phyloP scores from a whole-genome alignment of 2,329 filamentous ascomycete species.

The Botrytis medusae region DNA sequence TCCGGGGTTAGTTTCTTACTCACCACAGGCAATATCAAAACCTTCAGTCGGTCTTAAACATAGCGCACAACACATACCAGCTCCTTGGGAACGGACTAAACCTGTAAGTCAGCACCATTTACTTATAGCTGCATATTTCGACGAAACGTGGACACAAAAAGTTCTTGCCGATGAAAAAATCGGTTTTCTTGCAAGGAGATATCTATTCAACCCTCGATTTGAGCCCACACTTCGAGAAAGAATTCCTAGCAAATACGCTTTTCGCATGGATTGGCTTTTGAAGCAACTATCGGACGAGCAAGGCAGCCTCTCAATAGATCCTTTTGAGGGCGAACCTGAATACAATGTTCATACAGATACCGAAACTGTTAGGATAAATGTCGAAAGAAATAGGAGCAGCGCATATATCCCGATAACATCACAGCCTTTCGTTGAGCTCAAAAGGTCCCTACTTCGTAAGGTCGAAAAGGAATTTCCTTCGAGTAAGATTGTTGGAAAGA shows the following conservation, averaged over 20 bases:
- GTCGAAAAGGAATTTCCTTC: neutral
- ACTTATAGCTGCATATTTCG: conserved; percentile 13
- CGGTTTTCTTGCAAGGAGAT: neutral
- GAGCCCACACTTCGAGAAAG: conserved; percentile 7
- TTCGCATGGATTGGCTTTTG: conserved; percentile 11
- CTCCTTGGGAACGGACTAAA: conserved; percentile 1
- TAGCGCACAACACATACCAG: neutral
- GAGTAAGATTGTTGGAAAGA: conserved; percentile 3
- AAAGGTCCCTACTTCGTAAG: conserved; percentile 3
- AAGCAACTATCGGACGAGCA: neutral
- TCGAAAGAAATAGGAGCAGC: neutral
- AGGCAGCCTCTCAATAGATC: neutral
- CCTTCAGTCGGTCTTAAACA: neutral
- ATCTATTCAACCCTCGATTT: conserved; percentile 11
- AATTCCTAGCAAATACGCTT: conserved; percentile 2
- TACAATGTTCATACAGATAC: neutral
- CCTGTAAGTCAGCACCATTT: neutral
- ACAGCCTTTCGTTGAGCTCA: conserved; percentile 6
- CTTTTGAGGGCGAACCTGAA: neutral
- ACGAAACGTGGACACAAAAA: conserved; percentile 11
- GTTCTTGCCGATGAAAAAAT: conserved; percentile 7
- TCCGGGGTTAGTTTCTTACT: neutral
- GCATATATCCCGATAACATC: conserved; percentile 16
- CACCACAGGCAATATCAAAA: neutral
- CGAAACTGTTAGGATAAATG: too few relatives aligned